phyloP scores from a whole-genome alignment of 2,329 filamentous ascomycete species.

The Xylariales sp. region DNA sequence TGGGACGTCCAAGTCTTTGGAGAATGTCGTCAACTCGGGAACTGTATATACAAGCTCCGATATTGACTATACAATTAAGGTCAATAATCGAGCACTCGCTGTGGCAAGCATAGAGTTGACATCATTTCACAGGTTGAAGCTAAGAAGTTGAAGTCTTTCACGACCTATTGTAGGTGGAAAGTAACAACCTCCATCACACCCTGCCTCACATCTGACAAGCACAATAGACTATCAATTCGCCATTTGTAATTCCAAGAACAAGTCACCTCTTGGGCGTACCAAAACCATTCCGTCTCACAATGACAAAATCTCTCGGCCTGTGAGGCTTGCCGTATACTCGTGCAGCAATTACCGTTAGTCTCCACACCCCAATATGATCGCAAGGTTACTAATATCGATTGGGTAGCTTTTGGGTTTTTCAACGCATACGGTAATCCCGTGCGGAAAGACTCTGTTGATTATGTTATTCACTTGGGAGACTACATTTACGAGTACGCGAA shows the following conservation, averaged over 20 bases:
- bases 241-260: conserved; percentile 71
- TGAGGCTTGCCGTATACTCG: conserved; percentile 76
- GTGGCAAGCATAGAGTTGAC: background rate
- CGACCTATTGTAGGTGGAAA: conserved; percentile 58
- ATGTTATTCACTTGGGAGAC: conserved; percentile 69
- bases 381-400: conserved; percentile 12
- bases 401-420: conserved; percentile 65
- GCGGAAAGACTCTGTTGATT: conserved; percentile 70
- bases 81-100: conserved; percentile 44
- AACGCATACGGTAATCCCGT: conserved; percentile 70
- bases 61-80: conserved; percentile 80
- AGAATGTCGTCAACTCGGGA: conserved; percentile 63
- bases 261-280: conserved; percentile 72
- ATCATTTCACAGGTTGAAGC: conserved; percentile 68
- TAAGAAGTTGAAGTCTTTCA: conserved; percentile 69
- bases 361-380: background rate
- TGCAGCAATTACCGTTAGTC: conserved; percentile 73
- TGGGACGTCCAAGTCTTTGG: conserved; percentile 58
- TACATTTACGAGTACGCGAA: conserved; percentile 58
- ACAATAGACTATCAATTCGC: conserved; percentile 71
- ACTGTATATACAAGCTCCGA: conserved; percentile 76
- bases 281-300: conserved; percentile 73
- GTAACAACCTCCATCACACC: background rate
- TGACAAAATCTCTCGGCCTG: conserved; percentile 64
- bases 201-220: background rate